Evolutionary conservation across 257 asterid genomes (phyloP), one percentile per base, ranked within the genome.

Genomic region (Salvia splendens): DNA sequence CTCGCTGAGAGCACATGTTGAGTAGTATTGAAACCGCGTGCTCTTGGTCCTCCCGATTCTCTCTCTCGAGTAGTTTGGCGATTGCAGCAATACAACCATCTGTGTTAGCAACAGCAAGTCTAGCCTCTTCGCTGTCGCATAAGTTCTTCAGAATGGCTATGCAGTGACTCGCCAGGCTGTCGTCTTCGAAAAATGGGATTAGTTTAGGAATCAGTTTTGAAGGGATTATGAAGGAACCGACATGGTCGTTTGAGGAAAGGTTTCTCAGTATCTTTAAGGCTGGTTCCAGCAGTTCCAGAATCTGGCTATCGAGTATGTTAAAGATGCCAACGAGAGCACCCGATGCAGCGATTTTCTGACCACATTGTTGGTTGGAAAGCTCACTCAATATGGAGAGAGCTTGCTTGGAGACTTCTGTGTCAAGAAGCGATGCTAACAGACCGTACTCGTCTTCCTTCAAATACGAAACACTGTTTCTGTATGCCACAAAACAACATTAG

Each of bases 361-460:
- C 55, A 16, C 81, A 78, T 30, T 73, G 60, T 42, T 56, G 64
- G 70, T 49, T 17, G 5, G 96, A 92, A 38, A 92, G 51, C 6
- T 56, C 79, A 74, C 77, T 88, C 16, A 85, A 61, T 73, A 93
- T 28, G 57, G 72, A 67, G 67, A 93, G 87, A 40, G 88, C 87
- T 76, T 81, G 91, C 71, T 80, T 64, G 12, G 92, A 82, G 75
- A 72, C 81, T 73, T 80, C 84, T 0, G 91, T 80, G 64, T 83
- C 86, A 7, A 93, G 89, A 73, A 88, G 83, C 42, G 86, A 88
- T n/a, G 83, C 92, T 89, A 93, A 70, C 14, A 88, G 64, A 38
- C 12, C 71, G 24, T 79, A 88, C 63, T 81, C 76, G 11, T 82
- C 95, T 70, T 84, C 94, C 20, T 73, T 77, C 76, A 93, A 61